phyloP scores from a whole-genome alignment of 148 eudicot species.

The Cornus kousa region DNA sequence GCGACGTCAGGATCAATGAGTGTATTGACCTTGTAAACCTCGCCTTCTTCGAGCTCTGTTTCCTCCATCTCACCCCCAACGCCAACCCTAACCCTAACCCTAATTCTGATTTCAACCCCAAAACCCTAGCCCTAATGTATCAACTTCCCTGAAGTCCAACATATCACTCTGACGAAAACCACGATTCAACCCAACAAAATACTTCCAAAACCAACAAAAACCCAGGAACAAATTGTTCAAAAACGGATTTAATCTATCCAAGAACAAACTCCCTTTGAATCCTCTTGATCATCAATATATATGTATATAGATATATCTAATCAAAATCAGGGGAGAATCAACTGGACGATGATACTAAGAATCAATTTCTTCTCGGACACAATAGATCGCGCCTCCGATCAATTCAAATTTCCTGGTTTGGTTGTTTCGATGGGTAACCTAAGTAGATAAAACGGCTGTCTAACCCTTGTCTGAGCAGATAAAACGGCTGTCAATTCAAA shows the following conservation, averaged over 20 bases:
- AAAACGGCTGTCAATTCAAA: too few species aligned
- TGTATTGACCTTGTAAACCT: constrained; percentile 39
- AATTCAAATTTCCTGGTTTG: not conserved
- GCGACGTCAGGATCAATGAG: constrained; percentile 48
- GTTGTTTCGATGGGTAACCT: too few species aligned
- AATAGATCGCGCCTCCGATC: not conserved
- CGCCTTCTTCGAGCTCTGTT: constrained; percentile 56
- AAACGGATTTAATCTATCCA: constrained; percentile 7
- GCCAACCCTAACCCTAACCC: constrained; percentile 19
- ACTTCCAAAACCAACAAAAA: constrained; percentile 21
- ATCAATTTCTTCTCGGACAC: not conserved
- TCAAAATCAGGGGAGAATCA: constrained; percentile 1
- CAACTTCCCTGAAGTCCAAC: constrained; percentile 46
- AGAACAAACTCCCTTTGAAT: constrained; percentile 13
- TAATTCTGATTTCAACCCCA: constrained; percentile 5
- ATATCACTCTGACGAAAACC: constrained; percentile 23
- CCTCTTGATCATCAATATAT: constrained; percentile 16
- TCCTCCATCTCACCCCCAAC: constrained; percentile 31
- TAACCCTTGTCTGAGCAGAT: too few species aligned
- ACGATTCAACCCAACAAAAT: constrained; percentile 10
- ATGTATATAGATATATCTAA: not conserved
- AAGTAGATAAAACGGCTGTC: not conserved
- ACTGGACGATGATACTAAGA: not conserved
- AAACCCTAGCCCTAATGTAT: constrained; percentile 23
- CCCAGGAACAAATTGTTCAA: constrained; percentile 11